These are phyloP conservation scores for Aspergillus sojae DNA, from an alignment of 2,329 filamentous ascomycete species.

Conservation along the genomic window DNA sequence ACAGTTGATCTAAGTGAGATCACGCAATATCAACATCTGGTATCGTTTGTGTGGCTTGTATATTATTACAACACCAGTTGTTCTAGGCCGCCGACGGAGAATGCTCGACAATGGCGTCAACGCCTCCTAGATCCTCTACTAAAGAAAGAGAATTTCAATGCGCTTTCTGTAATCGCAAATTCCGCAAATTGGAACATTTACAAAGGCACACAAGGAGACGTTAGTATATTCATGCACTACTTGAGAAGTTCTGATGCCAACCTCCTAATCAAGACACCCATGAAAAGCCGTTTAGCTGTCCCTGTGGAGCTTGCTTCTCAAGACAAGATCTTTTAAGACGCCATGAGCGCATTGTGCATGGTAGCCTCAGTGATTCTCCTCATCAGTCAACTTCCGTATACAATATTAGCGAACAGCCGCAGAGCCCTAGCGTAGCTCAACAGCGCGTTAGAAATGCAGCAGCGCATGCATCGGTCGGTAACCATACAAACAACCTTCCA, in stretches of 20 bases:
- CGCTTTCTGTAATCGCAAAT: background rate
- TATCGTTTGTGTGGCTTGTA: background rate
- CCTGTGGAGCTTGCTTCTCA: background rate
- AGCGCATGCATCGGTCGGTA: background rate
- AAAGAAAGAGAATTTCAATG: background rate
- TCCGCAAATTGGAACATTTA: background rate
- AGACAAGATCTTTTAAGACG: background rate
- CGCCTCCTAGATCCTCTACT: background rate
- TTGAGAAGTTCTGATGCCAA: background rate
- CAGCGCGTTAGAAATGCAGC: background rate
- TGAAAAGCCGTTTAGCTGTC: background rate
- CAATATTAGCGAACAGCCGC: background rate
- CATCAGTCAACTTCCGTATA: background rate
- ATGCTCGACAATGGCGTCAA: background rate
- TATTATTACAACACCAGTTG: background rate
- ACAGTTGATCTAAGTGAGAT: background rate
- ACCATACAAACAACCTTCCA: background rate
- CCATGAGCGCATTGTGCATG: background rate
- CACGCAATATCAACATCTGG: background rate
- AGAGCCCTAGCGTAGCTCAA: background rate
- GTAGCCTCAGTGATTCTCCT: background rate
- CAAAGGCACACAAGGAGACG: background rate
- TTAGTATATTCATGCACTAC: background rate
- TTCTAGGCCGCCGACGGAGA: background rate
- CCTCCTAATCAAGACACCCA: background rate